Percentiles rank a stretch among this genome's conserved stretches.
Evolutionary conservation across 768 basidiomycete genomes (phyloP).

Genomic region (Guyanaporus albipodus): DNA sequence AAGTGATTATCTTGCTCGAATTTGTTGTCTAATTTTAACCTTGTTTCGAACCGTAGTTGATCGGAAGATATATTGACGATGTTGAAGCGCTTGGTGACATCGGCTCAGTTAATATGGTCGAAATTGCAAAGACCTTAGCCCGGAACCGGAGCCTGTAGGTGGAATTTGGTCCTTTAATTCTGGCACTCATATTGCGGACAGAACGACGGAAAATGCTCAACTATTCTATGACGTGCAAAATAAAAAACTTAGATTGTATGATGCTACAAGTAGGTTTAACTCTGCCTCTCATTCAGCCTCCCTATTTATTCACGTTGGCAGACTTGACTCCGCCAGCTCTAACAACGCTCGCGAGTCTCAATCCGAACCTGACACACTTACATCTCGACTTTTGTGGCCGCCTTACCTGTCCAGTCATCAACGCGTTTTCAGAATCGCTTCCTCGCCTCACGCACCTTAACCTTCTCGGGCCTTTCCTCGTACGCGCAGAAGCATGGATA

Average conservation of each 20-base stretch:
- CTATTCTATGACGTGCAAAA: conserved; percentile 82
- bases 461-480: conserved; percentile 86
- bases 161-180: neutral
- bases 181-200: conserved; percentile 24
- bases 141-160: conserved; percentile 80
- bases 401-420: conserved; percentile 59
- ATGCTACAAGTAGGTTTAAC: conserved; percentile 75
- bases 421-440: conserved; percentile 57
- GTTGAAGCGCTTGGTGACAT: conserved; percentile 89
- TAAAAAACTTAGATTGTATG: conserved; percentile 69
- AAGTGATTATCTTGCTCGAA: conserved; percentile 38
- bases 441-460: conserved; percentile 66
- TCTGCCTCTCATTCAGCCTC: neutral
- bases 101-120: conserved; percentile 77
- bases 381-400: conserved; percentile 86
- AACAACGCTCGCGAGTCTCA: conserved; percentile 68
- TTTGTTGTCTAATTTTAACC: neutral
- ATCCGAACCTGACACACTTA: conserved; percentile 76
- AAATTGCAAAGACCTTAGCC: conserved; percentile 77
- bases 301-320: conserved; percentile 28
- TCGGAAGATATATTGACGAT: conserved; percentile 83
- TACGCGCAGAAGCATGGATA: conserved; percentile 70
- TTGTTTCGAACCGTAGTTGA: conserved; percentile 45
- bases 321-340: conserved; percentile 69
- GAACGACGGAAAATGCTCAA: conserved; percentile 73